Base-by-base conservation (phyloP, 495 filamentous ascomycete species). In the Chaetomium cochliodes region DNA sequence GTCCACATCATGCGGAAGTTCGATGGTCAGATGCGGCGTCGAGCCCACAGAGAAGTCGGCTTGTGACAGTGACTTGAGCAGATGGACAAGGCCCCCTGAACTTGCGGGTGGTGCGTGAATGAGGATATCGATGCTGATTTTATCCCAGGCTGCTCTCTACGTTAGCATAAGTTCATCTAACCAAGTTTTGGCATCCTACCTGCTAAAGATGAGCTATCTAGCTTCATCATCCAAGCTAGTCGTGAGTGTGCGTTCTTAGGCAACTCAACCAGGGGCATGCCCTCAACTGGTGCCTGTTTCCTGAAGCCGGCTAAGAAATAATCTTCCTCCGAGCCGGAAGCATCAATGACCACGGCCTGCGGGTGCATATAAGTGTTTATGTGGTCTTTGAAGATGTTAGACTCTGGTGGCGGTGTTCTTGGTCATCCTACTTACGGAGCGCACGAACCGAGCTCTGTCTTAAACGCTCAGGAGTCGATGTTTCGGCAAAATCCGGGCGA, bases 11-110 rank as follows among this genome's bases (percentile, higher is more conserved):
- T 82, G 76, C 7, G 92, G 89, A 25, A 96, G 84, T 69, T 96
- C 92, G 60, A 96, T 85, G 15, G 90, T 93, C 22, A 96, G 73
- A 70, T 87, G 83, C 2, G 92, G 92, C 16, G 78, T 74, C 8
- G 79, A 70, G 13, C 84, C 79, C 4, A 86, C 85, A 62, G 86
- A 84, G 71, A 90, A 93, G 65, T 96, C 91, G 1, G 91, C 90
- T 9, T 78, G 78, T 67, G 85, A 78, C 20, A 96, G 78, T 22
- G 91, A 93, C 60, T 83, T 82, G 1, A 96, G 79, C 23, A 96
- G 79, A 54, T 90, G 82, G 26, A 90, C 85, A 20, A 96, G 66
- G 53, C 88, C 89, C 2, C 90, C 90, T 11, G 90, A 86, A 28
- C 86, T 84, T 3, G 85, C 80, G 9, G 83, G 73, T 15, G 86